Conservation (phyloP, 75 land plant genomes). For the Sequoiadendron giganteum region DNA sequence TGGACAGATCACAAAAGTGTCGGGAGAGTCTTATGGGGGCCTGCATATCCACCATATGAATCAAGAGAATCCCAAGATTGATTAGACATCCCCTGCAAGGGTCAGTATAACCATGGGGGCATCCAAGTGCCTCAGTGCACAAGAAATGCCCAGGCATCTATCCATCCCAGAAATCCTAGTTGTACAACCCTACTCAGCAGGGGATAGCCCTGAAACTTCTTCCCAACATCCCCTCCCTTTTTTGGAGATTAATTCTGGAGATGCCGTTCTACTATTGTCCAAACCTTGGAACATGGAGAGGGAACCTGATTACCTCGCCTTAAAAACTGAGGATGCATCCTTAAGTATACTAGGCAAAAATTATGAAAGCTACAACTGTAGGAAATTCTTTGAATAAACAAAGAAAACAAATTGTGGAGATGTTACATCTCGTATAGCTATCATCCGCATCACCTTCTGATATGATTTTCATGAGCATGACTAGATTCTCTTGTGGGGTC, state of each 20-base stretch:
- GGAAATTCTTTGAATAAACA: not conserved
- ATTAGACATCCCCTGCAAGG: not conserved
- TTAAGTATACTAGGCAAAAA: not conserved
- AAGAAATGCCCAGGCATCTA: not conserved
- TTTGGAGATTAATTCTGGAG: not conserved
- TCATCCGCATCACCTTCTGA: not conserved
- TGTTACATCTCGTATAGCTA: not conserved
- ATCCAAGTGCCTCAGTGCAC: not conserved
- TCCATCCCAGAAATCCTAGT: not conserved
- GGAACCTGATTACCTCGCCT: not conserved
- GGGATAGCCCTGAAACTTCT: too few species aligned
- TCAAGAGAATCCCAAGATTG: not conserved
- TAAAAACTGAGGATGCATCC: not conserved
- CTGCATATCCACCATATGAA: not conserved
- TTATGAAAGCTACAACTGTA: not conserved
- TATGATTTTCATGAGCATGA: not conserved
- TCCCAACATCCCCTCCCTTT: not conserved
- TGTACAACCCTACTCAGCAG: not conserved
- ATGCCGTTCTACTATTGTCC: not conserved
- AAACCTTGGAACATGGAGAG: not conserved
- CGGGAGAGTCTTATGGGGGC: not conserved
- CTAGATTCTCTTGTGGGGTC: not conserved
- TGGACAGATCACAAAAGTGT: not conserved
- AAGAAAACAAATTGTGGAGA: not conserved
- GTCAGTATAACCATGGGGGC: not conserved